Conservation (phyloP, 2,329 filamentous ascomycete species). For the Aureobasidium sp. region DNA sequence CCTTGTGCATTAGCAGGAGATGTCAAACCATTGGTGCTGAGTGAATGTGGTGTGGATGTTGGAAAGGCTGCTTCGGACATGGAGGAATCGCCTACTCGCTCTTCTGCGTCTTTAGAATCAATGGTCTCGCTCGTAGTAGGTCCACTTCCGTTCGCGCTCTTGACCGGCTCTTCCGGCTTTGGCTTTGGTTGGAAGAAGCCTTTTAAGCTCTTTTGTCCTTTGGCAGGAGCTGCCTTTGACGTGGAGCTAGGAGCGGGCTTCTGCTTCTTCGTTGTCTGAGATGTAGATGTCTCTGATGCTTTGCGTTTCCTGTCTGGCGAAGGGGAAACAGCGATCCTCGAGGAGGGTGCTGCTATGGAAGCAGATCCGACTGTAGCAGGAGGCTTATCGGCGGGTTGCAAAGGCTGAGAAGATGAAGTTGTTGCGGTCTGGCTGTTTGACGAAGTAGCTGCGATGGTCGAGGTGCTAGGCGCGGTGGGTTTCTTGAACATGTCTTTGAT, state of each 20-base stretch:
- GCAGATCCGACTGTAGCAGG: neutral
- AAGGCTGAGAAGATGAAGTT: neutral
- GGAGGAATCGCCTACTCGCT: neutral
- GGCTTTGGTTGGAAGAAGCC: conserved; percentile 69
- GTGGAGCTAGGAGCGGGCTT: conserved; percentile 32
- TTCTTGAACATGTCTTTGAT: conserved; percentile 92
- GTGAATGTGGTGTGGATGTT: neutral
- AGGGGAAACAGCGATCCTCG: neutral
- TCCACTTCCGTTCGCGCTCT: neutral
- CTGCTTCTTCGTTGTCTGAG: conserved; percentile 40
- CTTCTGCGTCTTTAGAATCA: neutral
- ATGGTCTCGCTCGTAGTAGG: neutral
- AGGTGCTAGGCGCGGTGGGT: neutral
- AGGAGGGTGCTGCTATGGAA: neutral
- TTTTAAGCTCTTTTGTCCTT: conserved; percentile 55
- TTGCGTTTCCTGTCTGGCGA: conserved; percentile 28
- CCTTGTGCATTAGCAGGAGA: neutral
- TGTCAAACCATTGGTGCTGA: neutral
- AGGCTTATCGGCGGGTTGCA: neutral
- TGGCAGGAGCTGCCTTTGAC: conserved; percentile 21
- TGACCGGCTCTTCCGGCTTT: neutral
- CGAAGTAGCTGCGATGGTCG: neutral
- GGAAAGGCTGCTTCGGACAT: neutral
- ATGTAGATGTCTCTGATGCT: conserved; percentile 21
- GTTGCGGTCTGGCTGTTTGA: neutral